Conservation (phyloP, 345 rosid species). For the Hevea brasiliensis region DNA sequence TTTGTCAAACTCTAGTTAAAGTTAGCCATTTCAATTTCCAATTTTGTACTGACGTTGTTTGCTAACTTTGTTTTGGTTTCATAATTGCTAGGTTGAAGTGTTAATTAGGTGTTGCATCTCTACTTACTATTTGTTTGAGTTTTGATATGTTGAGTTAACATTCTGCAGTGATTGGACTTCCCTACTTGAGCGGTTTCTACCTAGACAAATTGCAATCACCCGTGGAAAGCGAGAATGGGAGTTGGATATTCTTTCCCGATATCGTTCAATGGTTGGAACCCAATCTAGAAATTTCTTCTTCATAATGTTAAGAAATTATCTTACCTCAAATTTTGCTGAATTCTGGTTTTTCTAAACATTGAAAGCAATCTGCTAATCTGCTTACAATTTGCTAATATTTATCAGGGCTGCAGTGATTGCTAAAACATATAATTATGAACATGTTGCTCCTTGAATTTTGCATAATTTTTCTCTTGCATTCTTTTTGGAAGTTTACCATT, state of each 20-base stretch:
- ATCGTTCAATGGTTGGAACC: conserved; percentile 68
- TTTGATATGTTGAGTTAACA: conserved; percentile 5
- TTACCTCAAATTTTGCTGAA: not conserved
- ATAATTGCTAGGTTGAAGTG: not conserved
- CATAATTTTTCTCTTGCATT: not conserved
- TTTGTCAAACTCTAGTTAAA: conserved; percentile 1
- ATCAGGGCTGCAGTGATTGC: not conserved
- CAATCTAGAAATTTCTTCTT: conserved; percentile 8
- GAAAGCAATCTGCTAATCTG: not conserved
- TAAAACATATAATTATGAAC: not conserved
- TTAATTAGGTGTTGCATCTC: not conserved
- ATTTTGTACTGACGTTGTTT: not conserved
- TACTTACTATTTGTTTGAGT: not conserved
- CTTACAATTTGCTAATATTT: not conserved
- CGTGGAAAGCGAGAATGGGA: conserved; percentile 97
- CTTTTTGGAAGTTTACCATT: not conserved
- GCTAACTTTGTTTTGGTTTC: not conserved
- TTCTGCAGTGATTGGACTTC: conserved; percentile 80
- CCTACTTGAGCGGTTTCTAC: conserved; percentile 85
- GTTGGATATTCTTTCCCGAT: conserved; percentile 86
- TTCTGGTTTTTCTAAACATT: not conserved
- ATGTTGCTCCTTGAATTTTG: not conserved
- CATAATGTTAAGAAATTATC: not conserved
- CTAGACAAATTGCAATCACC: conserved; percentile 93
- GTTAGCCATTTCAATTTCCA: conserved; percentile 3